A percentile compares a stretch with the other conserved stretches of the same genome.
Conservation (phyloP, 192 early-diverging fungal species). For the Chytriomyces sp. region DNA sequence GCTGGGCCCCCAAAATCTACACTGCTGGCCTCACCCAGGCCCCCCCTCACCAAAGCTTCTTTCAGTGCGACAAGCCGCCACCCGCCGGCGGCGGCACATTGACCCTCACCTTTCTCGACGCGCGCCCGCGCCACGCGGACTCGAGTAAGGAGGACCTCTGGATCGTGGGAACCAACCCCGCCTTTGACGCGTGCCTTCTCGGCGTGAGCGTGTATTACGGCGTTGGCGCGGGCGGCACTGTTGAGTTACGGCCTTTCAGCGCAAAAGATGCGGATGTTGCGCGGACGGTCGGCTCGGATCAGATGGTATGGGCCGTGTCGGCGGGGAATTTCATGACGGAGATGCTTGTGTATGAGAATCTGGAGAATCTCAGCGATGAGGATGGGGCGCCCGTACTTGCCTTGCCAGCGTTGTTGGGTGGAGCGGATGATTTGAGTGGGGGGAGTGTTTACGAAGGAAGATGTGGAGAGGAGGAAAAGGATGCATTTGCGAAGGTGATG, state of each 20-base stretch:
- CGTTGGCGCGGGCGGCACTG: constrained; percentile 6
- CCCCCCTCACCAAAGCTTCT: too few species aligned
- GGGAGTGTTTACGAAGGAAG: too few species aligned
- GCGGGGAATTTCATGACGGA: constrained; percentile 22
- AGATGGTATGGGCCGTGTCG: not conserved
- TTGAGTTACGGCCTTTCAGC: constrained; percentile 17
- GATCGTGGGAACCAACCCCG: constrained; percentile 10
- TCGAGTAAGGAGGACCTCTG: constrained; percentile 26
- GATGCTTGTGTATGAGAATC: constrained; percentile 11
- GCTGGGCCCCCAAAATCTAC: too few species aligned
- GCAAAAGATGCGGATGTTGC: not conserved
- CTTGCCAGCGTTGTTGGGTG: too few species aligned
- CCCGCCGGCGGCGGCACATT: too few species aligned
- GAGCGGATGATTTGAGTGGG: too few species aligned
- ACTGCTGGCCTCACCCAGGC: not conserved
- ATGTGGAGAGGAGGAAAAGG: not conserved
- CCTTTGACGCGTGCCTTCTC: constrained; percentile 24
- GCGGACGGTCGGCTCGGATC: not conserved
- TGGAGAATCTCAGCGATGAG: not conserved
- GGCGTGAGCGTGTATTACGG: constrained; percentile 33
- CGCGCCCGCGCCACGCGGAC: not conserved
- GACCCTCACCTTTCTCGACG: too few species aligned
- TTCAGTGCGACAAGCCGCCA: too few species aligned
- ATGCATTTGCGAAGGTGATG: constrained; percentile 7
- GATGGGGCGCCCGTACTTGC: too few species aligned